Evolutionary conservation across 2,329 filamentous ascomycete species (phyloP).

Genomic region (Chaetothyriales sp.): DNA sequence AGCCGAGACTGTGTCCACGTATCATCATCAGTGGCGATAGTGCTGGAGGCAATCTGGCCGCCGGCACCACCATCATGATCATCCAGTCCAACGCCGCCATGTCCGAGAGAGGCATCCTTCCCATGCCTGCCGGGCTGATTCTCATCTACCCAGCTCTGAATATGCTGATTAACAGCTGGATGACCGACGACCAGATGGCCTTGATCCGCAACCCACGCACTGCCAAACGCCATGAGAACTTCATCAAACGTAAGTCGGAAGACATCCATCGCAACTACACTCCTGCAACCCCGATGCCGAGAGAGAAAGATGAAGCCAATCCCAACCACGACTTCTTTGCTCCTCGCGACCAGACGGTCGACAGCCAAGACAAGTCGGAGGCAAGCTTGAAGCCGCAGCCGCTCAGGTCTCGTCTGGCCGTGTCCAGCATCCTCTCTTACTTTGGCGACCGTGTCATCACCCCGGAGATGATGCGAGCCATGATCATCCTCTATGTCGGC

Average conservation of each 20-base stretch:
- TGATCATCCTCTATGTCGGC: conserved; percentile 96
- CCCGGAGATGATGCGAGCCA: conserved; percentile 96
- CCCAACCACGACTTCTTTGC: conserved; percentile 20
- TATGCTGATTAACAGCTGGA: conserved; percentile 98
- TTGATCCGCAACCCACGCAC: conserved; percentile 61
- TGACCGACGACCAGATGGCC: conserved; percentile 95
- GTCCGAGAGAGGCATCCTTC: conserved; percentile 40
- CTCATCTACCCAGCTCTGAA: conserved; percentile 82
- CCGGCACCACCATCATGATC: conserved; percentile 75
- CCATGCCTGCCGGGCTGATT: conserved; percentile 63
- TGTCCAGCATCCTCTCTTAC: conserved; percentile 94
- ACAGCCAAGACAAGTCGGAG: conserved; percentile 23
- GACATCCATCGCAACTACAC: conserved; percentile 51
- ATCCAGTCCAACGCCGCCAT: conserved; percentile 50
- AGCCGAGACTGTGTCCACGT: conserved; percentile 48
- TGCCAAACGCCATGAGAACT: conserved; percentile 48
- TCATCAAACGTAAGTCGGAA: conserved; percentile 71
- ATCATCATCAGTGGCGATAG: conserved; percentile 66
- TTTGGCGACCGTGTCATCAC: conserved; percentile 91
- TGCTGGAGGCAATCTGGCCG: conserved; percentile 66
- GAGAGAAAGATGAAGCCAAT: conserved; percentile 50
- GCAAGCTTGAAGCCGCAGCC: conserved; percentile 29
- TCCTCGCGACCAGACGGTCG: conserved; percentile 18
- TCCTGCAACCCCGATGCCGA: conserved; percentile 63
- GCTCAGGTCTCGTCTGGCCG: conserved; percentile 74